Conservation (phyloP, 2,329 filamentous ascomycete species). For the Huntiella omanensis region DNA sequence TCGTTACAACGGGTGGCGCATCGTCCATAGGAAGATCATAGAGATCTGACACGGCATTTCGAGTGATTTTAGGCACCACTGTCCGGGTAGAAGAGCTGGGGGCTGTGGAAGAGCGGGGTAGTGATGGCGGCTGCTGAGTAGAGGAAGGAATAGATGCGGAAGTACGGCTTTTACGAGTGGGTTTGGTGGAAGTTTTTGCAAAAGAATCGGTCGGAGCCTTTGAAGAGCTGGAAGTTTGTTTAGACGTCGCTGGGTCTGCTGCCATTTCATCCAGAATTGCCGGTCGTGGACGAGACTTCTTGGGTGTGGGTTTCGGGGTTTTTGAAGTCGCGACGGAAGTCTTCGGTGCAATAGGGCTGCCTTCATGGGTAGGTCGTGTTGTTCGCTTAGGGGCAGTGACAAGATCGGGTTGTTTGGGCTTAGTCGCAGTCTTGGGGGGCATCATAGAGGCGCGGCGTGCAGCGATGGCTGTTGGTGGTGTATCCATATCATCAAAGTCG, state of each 20-base stretch:
- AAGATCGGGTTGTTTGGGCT: neutral
- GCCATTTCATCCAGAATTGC: neutral
- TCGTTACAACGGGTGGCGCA: constrained; percentile 6
- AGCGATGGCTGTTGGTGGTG: constrained; percentile 1
- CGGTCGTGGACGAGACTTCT: constrained; percentile 7
- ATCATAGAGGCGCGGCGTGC: constrained; percentile 1
- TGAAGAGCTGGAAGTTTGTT: neutral
- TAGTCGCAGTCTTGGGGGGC: constrained; percentile 5
- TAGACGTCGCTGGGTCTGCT: neutral
- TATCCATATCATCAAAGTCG: constrained; percentile 10
- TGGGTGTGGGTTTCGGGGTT: constrained; percentile 2
- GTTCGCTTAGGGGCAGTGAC: neutral
- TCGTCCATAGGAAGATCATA: constrained; percentile 11
- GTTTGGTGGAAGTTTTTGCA: neutral
- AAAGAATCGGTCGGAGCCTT: neutral
- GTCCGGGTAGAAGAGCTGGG: neutral
- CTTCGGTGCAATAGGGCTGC: too few relatives aligned
- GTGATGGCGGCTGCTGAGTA: neutral
- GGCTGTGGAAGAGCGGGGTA: neutral
- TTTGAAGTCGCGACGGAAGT: constrained; percentile 13
- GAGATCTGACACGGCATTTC: constrained; percentile 5
- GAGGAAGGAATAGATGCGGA: too few relatives aligned
- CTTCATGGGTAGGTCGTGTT: constrained; percentile 13
- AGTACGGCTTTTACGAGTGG: too few relatives aligned
- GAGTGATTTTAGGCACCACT: constrained; percentile 1